Percentiles rank a stretch among this genome's conserved stretches.
Evolutionary conservation across 2,329 filamentous ascomycete genomes (phyloP).

Genomic region (Knoxdaviesia capensis): DNA sequence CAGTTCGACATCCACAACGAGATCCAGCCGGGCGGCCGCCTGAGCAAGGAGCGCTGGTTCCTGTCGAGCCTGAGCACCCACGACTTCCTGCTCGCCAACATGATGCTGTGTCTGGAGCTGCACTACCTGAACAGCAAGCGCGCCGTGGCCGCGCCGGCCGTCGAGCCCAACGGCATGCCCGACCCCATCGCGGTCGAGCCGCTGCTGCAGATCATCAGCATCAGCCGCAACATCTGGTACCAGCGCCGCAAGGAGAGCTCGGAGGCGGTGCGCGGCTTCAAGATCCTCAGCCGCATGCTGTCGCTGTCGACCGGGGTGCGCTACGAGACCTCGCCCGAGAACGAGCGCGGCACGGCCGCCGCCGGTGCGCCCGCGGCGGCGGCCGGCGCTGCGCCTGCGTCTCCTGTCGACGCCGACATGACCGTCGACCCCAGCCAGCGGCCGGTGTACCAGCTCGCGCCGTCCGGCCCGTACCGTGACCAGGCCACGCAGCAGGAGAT

Average conservation of each 20-base stretch:
- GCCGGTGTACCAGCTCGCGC: not conserved
- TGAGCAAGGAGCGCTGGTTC: constrained; percentile 21
- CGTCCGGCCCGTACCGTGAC: not conserved
- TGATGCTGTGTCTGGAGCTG: constrained; percentile 21
- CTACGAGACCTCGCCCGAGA: constrained; percentile 9
- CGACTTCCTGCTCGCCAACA: constrained; percentile 25
- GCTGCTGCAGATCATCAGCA: constrained; percentile 10
- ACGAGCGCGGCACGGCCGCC: too few relatives aligned
- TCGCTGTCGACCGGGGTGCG: constrained; percentile 8
- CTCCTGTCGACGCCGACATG: not conserved
- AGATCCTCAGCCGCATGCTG: constrained; percentile 13
- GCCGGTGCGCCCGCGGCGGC: not conserved
- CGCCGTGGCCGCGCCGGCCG: not conserved
- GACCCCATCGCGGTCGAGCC: constrained; percentile 8
- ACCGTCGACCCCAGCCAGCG: not conserved
- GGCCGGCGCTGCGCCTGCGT: not conserved
- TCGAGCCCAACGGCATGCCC: not conserved
- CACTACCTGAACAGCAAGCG: constrained; percentile 2
- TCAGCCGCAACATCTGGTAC: constrained; percentile 11
- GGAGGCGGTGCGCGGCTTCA: constrained; percentile 12
- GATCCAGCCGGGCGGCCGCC: constrained; percentile 16
- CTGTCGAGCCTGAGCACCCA: constrained; percentile 20
- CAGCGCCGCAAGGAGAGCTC: constrained; percentile 7
- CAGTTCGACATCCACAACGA: constrained; percentile 21
- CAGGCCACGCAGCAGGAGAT: not conserved